Evolutionary conservation across 495 filamentous ascomycete genomes (phyloP).

Genomic region (Cercophora sp.): DNA sequence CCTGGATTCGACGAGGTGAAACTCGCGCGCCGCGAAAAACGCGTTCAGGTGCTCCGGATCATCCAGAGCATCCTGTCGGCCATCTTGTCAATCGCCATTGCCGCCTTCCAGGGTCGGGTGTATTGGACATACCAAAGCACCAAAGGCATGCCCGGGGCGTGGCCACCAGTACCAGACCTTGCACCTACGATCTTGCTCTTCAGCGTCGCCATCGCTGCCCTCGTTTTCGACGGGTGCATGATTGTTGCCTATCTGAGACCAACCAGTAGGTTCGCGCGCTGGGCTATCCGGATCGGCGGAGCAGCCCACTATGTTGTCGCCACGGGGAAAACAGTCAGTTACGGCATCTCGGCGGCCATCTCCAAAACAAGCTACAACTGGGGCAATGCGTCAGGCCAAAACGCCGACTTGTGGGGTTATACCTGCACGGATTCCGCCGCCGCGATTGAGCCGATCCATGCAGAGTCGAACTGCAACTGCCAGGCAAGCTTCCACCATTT

Average conservation of each 20-base stretch:
- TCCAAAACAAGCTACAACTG: slow-evolving; percentile 15
- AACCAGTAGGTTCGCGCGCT: neutral
- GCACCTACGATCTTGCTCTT: slow-evolving; percentile 14
- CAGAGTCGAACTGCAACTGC: slow-evolving; percentile 9
- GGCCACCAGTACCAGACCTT: slow-evolving; percentile 9
- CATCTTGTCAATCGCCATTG: slow-evolving; percentile 13
- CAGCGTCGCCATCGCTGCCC: slow-evolving; percentile 11
- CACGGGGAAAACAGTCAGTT: slow-evolving; percentile 11
- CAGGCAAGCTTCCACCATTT: neutral
- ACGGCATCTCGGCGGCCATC: slow-evolving; percentile 9
- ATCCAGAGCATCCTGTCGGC: slow-evolving; percentile 10
- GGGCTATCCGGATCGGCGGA: slow-evolving; percentile 7
- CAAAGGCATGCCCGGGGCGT: slow-evolving; percentile 6
- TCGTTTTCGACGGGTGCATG: slow-evolving; percentile 15
- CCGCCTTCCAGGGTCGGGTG: slow-evolving; percentile 10
- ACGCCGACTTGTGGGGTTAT: slow-evolving; percentile 5
- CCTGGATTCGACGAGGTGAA: neutral
- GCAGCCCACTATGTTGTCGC: slow-evolving; percentile 9
- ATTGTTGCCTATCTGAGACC: slow-evolving; percentile 6
- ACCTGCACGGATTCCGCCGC: slow-evolving; percentile 13
- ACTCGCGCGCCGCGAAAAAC: neutral
- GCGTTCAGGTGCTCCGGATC: slow-evolving; percentile 6
- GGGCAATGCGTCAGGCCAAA: slow-evolving; percentile 1
- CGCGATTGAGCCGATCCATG: neutral
- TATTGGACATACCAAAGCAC: slow-evolving; percentile 12